Percentiles rank a stretch among this genome's conserved stretches.
Evolutionary conservation across 345 rosid genomes (phyloP).

Genomic region (Salix arbutifolia): DNA sequence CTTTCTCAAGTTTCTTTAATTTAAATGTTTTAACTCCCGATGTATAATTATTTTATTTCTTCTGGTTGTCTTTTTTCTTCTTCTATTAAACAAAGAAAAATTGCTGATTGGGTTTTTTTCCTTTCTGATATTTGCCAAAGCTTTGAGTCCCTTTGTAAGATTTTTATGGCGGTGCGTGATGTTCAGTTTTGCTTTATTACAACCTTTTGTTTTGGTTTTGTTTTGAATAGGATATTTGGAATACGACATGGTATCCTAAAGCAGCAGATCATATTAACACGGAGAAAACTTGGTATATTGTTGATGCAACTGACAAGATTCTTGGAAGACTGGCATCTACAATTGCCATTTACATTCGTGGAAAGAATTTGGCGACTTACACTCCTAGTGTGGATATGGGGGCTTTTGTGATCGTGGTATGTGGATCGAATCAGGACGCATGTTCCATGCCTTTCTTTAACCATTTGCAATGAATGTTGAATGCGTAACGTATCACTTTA

Average conservation of each 20-base stretch:
- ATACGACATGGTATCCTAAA: slow-evolving; percentile 95
- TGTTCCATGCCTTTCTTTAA: background rate
- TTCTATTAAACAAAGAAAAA: background rate
- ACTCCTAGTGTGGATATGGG: slow-evolving; percentile 99
- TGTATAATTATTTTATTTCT: too few species aligned
- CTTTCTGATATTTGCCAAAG: background rate
- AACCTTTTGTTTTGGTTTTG: background rate
- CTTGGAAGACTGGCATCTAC: slow-evolving; percentile 90
- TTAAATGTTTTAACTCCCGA: background rate
- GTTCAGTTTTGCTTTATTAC: background rate
- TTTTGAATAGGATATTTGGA: slow-evolving; percentile 79
- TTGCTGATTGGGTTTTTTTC: background rate
- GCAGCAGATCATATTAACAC: slow-evolving; percentile 79
- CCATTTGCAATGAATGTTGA: background rate
- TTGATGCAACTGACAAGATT: slow-evolving; percentile 87
- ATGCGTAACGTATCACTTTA: background rate
- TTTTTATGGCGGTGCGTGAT: background rate
- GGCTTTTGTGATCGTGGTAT: slow-evolving; percentile 95
- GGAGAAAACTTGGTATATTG: slow-evolving; percentile 79
- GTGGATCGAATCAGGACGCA: slow-evolving; percentile 12
- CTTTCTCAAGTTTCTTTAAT: too few species aligned
- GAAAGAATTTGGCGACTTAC: slow-evolving; percentile 81
- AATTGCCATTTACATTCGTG: slow-evolving; percentile 81
- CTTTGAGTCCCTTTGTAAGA: background rate
- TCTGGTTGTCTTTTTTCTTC: background rate